Percentiles rank a stretch among this genome's conserved stretches.
Evolutionary conservation across 176 grass and related monocot genomes (phyloP).

Genomic region (Areca catechu): DNA sequence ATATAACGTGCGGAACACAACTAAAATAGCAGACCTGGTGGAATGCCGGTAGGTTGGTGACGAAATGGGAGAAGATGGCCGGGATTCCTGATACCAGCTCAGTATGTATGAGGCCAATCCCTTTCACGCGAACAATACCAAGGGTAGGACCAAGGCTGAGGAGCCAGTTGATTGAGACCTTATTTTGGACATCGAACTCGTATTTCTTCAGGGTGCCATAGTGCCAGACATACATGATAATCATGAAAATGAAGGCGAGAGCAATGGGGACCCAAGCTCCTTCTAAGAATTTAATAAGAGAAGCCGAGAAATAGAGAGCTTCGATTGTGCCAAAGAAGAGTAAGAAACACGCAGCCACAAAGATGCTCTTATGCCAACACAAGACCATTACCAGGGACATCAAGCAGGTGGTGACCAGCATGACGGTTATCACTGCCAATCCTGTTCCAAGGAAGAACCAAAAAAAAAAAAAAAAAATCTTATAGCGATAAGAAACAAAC

Average conservation of each 20-base stretch:
- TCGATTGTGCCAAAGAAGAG: constrained; percentile 92
- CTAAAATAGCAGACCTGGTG: constrained; percentile 48
- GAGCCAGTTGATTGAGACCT: constrained; percentile 94
- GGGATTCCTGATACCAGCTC: constrained; percentile 88
- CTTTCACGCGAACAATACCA: constrained; percentile 67
- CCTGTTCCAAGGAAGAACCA: constrained; percentile 35
- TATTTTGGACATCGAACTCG: constrained; percentile 81
- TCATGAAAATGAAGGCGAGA: constrained; percentile 71
- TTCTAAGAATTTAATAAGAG: constrained; percentile 81
- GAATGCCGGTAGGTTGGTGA: constrained; percentile 92
- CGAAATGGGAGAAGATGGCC: constrained; percentile 90
- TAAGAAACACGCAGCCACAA: constrained; percentile 64
- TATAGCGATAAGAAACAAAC: too few species aligned
- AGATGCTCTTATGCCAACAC: constrained; percentile 89
- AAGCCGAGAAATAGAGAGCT: constrained; percentile 82
- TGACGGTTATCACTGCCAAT: constrained; percentile 94
- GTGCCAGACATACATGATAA: constrained; percentile 88
- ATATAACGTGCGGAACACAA: neutral
- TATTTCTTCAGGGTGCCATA: constrained; percentile 92
- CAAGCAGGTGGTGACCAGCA: constrained; percentile 90
- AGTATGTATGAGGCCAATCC: constrained; percentile 77
- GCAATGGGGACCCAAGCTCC: constrained; percentile 83
- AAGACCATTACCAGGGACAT: constrained; percentile 96
- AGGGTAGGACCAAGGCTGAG: constrained; percentile 64
- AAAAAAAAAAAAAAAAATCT: neutral